Evolutionary conservation across 2,329 filamentous ascomycete genomes (phyloP).

Genomic region (Pyricularia sp.): DNA sequence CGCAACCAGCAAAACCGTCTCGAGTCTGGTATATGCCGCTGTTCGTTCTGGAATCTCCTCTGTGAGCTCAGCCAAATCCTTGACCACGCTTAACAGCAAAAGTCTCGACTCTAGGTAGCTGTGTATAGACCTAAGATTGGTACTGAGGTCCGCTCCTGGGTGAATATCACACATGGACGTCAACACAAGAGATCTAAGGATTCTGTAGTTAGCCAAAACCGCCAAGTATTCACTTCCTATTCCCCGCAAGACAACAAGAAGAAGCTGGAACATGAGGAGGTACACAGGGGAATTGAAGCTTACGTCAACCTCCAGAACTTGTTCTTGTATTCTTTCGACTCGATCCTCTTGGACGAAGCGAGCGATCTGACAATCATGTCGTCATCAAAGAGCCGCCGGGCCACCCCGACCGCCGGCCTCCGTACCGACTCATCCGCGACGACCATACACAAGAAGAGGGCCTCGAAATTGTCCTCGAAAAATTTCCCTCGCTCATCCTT

Average conservation of each 20-base stretch:
- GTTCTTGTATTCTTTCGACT: conserved; percentile 23
- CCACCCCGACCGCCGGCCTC: conserved; percentile 32
- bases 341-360: conserved; percentile 21
- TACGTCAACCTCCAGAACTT: conserved; percentile 43
- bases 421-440: conserved; percentile 37
- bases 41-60: conserved; percentile 42
- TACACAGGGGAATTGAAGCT: conserved; percentile 7
- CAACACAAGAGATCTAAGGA: conserved; percentile 27
- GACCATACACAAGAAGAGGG: conserved; percentile 40
- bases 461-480: conserved; percentile 33
- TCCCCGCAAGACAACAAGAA: not conserved
- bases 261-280: not conserved
- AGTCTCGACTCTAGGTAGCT: conserved; percentile 44
- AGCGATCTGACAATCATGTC: conserved; percentile 22
- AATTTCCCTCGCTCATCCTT: conserved; percentile 24
- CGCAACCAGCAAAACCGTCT: conserved; percentile 49
- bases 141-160: conserved; percentile 26
- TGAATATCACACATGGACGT: conserved; percentile 36
- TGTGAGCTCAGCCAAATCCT: conserved; percentile 40
- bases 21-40: conserved; percentile 39
- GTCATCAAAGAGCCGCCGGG: conserved; percentile 32
- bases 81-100: conserved; percentile 35
- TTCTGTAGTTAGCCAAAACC: not conserved
- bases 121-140: conserved; percentile 33
- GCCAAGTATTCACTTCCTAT: not conserved